Base-by-base conservation (phyloP, 345 rosid genomes). In the Chamaenerion angustifolium region DNA sequence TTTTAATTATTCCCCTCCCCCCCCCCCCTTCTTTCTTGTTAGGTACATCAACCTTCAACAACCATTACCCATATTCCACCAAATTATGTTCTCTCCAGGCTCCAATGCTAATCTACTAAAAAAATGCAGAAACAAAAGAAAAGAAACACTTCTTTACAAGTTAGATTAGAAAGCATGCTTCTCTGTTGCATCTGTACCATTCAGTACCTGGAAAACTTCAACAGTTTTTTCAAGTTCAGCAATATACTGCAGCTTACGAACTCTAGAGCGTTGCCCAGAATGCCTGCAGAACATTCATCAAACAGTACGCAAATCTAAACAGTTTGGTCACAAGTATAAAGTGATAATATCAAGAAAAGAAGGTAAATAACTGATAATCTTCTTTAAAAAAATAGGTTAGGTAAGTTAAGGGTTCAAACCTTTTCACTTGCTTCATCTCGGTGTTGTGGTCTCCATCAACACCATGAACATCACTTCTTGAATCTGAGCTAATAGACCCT, bases 231-330 rank as follows among this genome's bases (percentile, higher is more conserved):
- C 92, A 52, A 85, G 78, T 64, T 82, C 85, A 56, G 85, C 83
- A 63, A 85, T 85, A 64, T 85, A 77, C 60, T 82, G 85, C 58
- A 82, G 88, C 58, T 79, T 79, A 13, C 95, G 88, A 61, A 79
- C 90, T 71, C 95, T 76, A 1, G 95, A 82, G 12, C 87, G 95
- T 57, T 82, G 92, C 56, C 85, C 90, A 3, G 79, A 67, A 45
- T 82, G 74, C 74, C 95, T 85, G 64, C 31, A 55, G 52, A 48
- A 50, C 57, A 55, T 15, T 52, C 46, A 58, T 19, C 46, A 48
- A 45, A 15, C 21, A 3, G 21, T n/a, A n/a, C 16, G 42, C 15
- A 2, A 19, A 11, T 37, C 14, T 48, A 40, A 11, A 12, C 46
- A 15, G 3, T 51, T 27, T 18, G 18, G n/a, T n/a, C 21, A 10